phyloP scores from a whole-genome alignment of 768 basidiomycete genomes.

The Lentinula boryana region DNA sequence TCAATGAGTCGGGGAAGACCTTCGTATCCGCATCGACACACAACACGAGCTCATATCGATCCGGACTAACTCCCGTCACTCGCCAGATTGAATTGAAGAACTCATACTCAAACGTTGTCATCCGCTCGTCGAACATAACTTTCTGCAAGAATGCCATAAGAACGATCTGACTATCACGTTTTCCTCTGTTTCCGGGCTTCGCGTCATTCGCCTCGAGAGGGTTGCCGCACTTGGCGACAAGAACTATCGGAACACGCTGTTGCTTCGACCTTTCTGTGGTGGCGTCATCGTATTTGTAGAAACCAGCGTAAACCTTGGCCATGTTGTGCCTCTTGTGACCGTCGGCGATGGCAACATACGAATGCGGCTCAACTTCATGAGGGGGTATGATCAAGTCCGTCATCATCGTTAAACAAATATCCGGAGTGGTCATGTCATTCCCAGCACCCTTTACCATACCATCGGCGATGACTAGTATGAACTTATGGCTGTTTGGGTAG shows the following conservation, averaged over 20 bases:
- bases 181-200: constrained; percentile 97
- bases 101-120: constrained; percentile 99
- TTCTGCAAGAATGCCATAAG: constrained; percentile 98
- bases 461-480: constrained; percentile 93
- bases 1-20: constrained; percentile 97
- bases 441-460: constrained; percentile 98
- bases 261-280: constrained; percentile 91
- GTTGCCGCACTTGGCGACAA: constrained; percentile 96
- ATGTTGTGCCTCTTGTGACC: constrained; percentile 99
- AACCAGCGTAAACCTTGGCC: constrained; percentile 98
- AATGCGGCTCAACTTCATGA: constrained; percentile 86
- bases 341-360: constrained; percentile 97
- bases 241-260: constrained; percentile 91
- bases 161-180: constrained; percentile 97
- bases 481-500: constrained; percentile 96
- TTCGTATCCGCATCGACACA: constrained; percentile 98
- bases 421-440: constrained; percentile 84
- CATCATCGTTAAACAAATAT: constrained; percentile 96
- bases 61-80: constrained; percentile 90
- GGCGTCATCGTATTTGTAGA: constrained; percentile 90
- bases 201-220: constrained; percentile 81
- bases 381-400: constrained; percentile 80
- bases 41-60: constrained; percentile 90
- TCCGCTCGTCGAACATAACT: constrained; percentile 99
- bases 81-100: constrained; percentile 99